Conservation (phyloP, 176 grass and related monocot species). For the Musa troglodytarum region DNA sequence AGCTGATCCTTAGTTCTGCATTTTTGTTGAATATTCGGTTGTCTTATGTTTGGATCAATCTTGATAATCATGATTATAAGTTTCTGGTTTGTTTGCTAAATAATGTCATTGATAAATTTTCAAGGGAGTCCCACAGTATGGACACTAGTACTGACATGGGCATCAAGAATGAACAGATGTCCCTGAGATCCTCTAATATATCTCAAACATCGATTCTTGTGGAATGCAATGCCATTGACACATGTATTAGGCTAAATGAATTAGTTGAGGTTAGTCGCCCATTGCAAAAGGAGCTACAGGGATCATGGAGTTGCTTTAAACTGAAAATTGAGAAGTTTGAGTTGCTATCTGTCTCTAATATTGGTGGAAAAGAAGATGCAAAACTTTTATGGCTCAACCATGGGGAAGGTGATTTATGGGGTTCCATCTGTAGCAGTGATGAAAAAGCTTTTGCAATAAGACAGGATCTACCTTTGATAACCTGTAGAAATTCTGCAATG, state of each 20-base stretch:
- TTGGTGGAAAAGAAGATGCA: constrained; percentile 55
- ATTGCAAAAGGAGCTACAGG: constrained; percentile 75
- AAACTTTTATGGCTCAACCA: constrained; percentile 71
- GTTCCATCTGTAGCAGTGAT: constrained; percentile 36
- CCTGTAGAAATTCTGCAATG: constrained; percentile 53
- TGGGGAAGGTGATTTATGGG: constrained; percentile 74
- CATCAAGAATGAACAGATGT: constrained; percentile 16
- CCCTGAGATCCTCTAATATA: constrained; percentile 22
- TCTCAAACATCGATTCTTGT: constrained; percentile 58
- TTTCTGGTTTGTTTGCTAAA: constrained; percentile 53
- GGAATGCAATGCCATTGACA: constrained; percentile 62
- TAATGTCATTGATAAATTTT: constrained; percentile 42
- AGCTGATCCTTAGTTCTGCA: constrained; percentile 69
- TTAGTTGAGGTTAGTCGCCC: constrained; percentile 52
- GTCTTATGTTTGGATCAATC: constrained; percentile 40
- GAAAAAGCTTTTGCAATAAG: constrained; percentile 34
- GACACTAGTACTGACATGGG: constrained; percentile 18
- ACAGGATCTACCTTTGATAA: constrained; percentile 64
- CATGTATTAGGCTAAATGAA: constrained; percentile 56
- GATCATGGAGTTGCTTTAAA: constrained; percentile 63
- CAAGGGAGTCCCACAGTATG: constrained; percentile 20
- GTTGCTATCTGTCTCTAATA: constrained; percentile 57
- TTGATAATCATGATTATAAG: constrained; percentile 58
- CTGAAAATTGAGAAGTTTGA: constrained; percentile 65
- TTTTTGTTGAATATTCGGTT: constrained; percentile 69